These are phyloP conservation scores for Niebla homalea DNA, from an alignment of 495 filamentous ascomycete species.

Conservation along the genomic window DNA sequence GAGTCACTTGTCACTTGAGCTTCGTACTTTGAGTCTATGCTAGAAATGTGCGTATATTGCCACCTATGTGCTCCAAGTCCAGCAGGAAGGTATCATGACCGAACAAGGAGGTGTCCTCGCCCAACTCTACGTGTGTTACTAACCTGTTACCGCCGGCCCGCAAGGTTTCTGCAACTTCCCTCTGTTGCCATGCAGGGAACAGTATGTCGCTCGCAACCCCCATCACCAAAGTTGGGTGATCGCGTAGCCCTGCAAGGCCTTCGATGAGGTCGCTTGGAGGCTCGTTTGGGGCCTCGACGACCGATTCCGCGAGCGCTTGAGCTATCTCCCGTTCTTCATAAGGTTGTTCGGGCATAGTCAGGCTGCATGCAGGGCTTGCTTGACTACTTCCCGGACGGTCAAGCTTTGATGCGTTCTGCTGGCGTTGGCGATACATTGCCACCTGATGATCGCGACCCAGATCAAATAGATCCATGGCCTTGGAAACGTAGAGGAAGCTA, in stretches of 20 bases:
- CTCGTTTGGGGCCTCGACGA: conserved; percentile 13
- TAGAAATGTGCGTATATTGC: conserved; percentile 66
- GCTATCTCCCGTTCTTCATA: conserved; percentile 62
- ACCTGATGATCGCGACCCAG: conserved; percentile 56
- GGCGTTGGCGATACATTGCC: conserved; percentile 34
- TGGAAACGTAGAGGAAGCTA: conserved; percentile 90
- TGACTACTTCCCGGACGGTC: conserved; percentile 18
- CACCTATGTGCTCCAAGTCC: conserved; percentile 83
- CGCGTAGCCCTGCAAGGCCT: conserved; percentile 55
- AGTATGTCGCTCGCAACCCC: conserved; percentile 93
- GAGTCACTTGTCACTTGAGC: too few species aligned
- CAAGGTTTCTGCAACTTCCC: conserved; percentile 81
- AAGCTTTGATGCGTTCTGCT: conserved; percentile 37
- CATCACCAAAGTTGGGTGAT: conserved; percentile 74
- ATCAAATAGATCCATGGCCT: conserved; percentile 98
- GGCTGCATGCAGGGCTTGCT: conserved; percentile 46
- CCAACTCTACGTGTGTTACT: conserved; percentile 80
- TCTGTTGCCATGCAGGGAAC: conserved; percentile 97
- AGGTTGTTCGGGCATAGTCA: conserved; percentile 73
- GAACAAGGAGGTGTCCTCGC: conserved; percentile 82
- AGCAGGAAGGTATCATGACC: conserved; percentile 95
- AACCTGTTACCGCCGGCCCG: conserved; percentile 58
- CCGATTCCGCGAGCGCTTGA: conserved; percentile 25
- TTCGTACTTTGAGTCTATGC: too few species aligned
- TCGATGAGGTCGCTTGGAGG: conserved; percentile 66